Percentiles rank a stretch among this genome's conserved stretches.
These are phyloP conservation scores for Exophiala viscosa DNA, from an alignment of 2,329 filamentous ascomycete species.

Conservation along the genomic window DNA sequence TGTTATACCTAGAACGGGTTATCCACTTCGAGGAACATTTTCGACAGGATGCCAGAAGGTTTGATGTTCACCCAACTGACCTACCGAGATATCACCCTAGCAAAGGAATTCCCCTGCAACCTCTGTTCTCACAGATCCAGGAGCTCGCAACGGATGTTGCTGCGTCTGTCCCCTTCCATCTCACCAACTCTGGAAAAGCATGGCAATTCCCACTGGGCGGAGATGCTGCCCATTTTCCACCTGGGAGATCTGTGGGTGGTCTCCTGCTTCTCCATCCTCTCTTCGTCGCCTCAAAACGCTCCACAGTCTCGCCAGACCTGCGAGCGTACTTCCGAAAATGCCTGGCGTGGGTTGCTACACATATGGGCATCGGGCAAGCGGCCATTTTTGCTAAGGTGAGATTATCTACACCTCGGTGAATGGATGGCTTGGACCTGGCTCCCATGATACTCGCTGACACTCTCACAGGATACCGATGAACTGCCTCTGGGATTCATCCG, in stretches of 20 bases:
- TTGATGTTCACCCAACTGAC: not conserved
- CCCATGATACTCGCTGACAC: not conserved
- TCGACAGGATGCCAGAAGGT: not conserved
- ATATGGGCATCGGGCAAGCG: constrained; percentile 1
- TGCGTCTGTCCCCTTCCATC: not conserved
- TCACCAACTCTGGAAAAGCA: not conserved
- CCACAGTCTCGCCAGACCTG: not conserved
- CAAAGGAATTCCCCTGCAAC: not conserved
- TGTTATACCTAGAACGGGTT: not conserved
- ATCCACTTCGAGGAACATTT: not conserved
- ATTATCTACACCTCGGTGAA: not conserved
- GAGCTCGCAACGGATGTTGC: not conserved
- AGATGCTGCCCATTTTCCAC: not conserved
- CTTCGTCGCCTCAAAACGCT: not conserved
- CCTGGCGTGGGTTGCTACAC: not conserved
- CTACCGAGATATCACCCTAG: no score
- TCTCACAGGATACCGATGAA: not conserved
- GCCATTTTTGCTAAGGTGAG: not conserved
- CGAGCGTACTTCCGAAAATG: constrained; percentile 1
- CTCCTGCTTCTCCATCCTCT: not conserved
- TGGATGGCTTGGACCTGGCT: not conserved
- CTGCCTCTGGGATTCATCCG: not conserved
- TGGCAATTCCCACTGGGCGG: not conserved
- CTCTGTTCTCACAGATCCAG: not conserved
- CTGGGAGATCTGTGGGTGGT: not conserved